Evolutionary conservation across 2,329 filamentous ascomycete genomes (phyloP).

Genomic region (Pseudogymnoascus sp.): DNA sequence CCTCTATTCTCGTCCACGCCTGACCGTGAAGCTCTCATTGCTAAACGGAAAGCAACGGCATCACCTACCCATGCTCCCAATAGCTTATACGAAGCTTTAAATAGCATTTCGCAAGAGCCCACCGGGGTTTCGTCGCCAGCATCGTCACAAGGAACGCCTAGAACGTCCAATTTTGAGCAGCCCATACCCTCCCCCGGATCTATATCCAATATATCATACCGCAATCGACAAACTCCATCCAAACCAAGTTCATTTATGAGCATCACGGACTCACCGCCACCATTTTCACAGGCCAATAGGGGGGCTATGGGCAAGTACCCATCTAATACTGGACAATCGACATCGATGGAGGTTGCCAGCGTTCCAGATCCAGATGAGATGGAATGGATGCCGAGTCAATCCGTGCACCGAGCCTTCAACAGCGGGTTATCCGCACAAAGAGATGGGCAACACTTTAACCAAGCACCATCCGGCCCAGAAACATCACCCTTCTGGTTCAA

Average conservation of each 20-base stretch:
- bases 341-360: slow-evolving; percentile 10
- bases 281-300: not conserved
- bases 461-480: slow-evolving; percentile 16
- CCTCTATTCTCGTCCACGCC: not conserved
- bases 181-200: not conserved
- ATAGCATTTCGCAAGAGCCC: not conserved
- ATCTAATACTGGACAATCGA: not conserved
- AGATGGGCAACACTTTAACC: slow-evolving; percentile 32
- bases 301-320: not conserved
- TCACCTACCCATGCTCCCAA: not conserved
- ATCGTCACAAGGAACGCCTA: not conserved
- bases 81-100: not conserved
- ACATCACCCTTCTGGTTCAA: slow-evolving; percentile 56
- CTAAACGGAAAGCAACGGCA: not conserved
- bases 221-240: not conserved
- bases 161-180: not conserved
- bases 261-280: not conserved
- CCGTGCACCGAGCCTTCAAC: slow-evolving; percentile 48
- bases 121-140: not conserved
- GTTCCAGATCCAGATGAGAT: slow-evolving; percentile 37
- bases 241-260: not conserved
- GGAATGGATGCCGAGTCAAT: slow-evolving; percentile 63
- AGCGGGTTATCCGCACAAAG: slow-evolving; percentile 29
- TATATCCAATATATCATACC: not conserved
- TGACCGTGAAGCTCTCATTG: not conserved